Evolutionary conservation across 495 filamentous ascomycete species (phyloP).

Genomic region (Aspergillus hancockii): DNA sequence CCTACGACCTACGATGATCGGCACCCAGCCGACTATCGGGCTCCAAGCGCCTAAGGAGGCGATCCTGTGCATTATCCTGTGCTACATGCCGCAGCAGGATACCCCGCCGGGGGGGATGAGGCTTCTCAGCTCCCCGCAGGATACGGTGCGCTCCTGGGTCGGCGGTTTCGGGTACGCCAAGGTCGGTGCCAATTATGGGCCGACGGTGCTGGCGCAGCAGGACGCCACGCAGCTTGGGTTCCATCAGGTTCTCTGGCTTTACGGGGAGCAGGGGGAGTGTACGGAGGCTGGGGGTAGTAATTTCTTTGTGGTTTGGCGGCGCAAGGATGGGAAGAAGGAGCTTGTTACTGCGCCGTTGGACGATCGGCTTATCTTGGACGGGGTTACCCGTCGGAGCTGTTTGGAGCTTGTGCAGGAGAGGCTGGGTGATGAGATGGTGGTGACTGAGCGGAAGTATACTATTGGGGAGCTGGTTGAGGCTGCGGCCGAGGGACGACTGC

Average conservation of each 20-base stretch:
- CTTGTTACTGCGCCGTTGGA: slow-evolving; percentile 82
- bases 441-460: slow-evolving; percentile 16
- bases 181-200: slow-evolving; percentile 35
- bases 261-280: slow-evolving; percentile 67
- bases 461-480: slow-evolving; percentile 13
- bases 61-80: slow-evolving; percentile 66
- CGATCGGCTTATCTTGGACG: slow-evolving; percentile 76
- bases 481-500: neutral
- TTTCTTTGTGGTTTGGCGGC: slow-evolving; percentile 69
- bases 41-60: slow-evolving; percentile 72
- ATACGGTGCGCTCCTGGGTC: slow-evolving; percentile 27
- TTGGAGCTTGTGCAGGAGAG: slow-evolving; percentile 71
- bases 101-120: slow-evolving; percentile 10
- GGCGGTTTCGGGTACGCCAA: slow-evolving; percentile 32
- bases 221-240: slow-evolving; percentile 20
- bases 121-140: slow-evolving; percentile 5
- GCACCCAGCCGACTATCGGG: slow-evolving; percentile 65
- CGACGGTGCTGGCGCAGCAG: slow-evolving; percentile 20
- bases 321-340: slow-evolving; percentile 65
- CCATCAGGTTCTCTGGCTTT: slow-evolving; percentile 34
- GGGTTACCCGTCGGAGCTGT: slow-evolving; percentile 77
- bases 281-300: slow-evolving; percentile 96
- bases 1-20: slow-evolving; percentile 75
- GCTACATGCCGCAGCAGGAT: slow-evolving; percentile 5
- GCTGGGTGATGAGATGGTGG: slow-evolving; percentile 33